A percentile compares a stretch with the other conserved stretches of the same genome.
phyloP scores from a whole-genome alignment of 306 rosid genomes.

The Quillaja saponaria region DNA sequence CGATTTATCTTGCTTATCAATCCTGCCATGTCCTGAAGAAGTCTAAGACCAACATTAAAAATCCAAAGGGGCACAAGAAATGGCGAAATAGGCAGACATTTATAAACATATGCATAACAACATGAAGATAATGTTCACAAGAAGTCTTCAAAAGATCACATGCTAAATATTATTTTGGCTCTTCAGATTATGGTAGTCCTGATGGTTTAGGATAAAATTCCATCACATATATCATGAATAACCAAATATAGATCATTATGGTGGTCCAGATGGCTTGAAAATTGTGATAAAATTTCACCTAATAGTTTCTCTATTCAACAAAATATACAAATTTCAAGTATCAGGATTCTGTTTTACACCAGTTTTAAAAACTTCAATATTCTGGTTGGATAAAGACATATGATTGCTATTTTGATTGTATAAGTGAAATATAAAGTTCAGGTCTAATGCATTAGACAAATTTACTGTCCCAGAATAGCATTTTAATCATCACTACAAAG shows the following conservation, averaged over 20 bases:
- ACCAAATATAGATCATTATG: too few relatives aligned
- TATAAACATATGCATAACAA: not conserved
- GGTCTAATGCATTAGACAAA: conserved; percentile 15
- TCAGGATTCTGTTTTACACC: not conserved
- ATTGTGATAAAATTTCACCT: not conserved
- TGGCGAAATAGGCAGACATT: not conserved
- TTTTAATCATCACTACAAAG: conserved; percentile 2
- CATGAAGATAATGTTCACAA: conserved; percentile 16
- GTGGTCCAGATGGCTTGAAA: not conserved
- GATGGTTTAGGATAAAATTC: not conserved
- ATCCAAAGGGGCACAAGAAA: conserved; percentile 11
- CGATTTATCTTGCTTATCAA: conserved; percentile 97
- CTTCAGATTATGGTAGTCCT: not conserved
- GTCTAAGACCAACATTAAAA: conserved; percentile 28
- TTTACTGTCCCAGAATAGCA: conserved; percentile 1
- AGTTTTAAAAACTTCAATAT: conserved; percentile 1
- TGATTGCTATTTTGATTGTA: conserved; percentile 5
- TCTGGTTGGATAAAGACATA: conserved; percentile 8
- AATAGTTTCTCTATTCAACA: conserved; percentile 6
- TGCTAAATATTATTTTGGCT: not conserved
- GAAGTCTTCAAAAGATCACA: conserved; percentile 18
- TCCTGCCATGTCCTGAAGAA: conserved; percentile 97
- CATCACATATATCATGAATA: too few relatives aligned
- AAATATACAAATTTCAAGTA: not conserved
- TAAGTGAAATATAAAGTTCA: conserved; percentile 10